These are phyloP conservation scores for Pyricularia sp. DNA, from an alignment of 2,329 filamentous ascomycete species.

Conservation along the genomic window DNA sequence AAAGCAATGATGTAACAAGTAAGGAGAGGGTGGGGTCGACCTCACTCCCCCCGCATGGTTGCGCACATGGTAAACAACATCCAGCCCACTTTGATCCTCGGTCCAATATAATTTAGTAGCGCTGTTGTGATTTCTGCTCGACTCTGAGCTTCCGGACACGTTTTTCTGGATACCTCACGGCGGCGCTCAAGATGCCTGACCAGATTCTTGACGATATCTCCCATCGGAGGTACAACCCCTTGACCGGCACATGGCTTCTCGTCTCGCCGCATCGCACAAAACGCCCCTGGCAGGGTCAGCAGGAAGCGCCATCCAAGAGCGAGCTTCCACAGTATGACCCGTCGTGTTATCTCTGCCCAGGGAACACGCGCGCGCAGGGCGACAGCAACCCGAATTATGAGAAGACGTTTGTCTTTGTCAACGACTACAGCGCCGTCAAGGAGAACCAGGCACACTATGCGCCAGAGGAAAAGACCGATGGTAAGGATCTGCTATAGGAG, in stretches of 20 bases:
- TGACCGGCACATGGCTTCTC: slow-evolving; percentile 83
- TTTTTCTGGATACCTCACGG: too few relatives aligned
- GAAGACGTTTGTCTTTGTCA: slow-evolving; percentile 87
- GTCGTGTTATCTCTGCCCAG: slow-evolving; percentile 87
- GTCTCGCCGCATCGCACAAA: slow-evolving; percentile 96
- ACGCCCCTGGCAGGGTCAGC: slow-evolving; percentile 91
- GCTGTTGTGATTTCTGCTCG: not conserved
- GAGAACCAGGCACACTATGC: slow-evolving; percentile 78
- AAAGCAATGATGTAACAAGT: not conserved
- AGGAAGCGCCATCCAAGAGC: slow-evolving; percentile 61
- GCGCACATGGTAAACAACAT: not conserved
- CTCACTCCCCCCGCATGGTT: not conserved
- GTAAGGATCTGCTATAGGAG: slow-evolving; percentile 7
- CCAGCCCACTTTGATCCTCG: not conserved
- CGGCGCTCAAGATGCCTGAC: slow-evolving; percentile 49
- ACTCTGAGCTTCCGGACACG: not conserved
- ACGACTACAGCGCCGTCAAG: slow-evolving; percentile 96
- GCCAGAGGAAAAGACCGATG: slow-evolving; percentile 28
- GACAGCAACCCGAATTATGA: slow-evolving; percentile 80
- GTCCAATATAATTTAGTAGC: not conserved
- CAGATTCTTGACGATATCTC: slow-evolving; percentile 90
- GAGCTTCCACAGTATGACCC: slow-evolving; percentile 75
- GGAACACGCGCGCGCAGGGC: slow-evolving; percentile 81
- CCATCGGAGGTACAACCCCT: slow-evolving; percentile 85
- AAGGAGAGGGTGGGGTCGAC: not conserved